A percentile compares a stretch with the other conserved stretches of the same genome.
These are phyloP conservation scores for Nyssa sinensis DNA, from an alignment of 148 eudicot species.

Conservation along the genomic window DNA sequence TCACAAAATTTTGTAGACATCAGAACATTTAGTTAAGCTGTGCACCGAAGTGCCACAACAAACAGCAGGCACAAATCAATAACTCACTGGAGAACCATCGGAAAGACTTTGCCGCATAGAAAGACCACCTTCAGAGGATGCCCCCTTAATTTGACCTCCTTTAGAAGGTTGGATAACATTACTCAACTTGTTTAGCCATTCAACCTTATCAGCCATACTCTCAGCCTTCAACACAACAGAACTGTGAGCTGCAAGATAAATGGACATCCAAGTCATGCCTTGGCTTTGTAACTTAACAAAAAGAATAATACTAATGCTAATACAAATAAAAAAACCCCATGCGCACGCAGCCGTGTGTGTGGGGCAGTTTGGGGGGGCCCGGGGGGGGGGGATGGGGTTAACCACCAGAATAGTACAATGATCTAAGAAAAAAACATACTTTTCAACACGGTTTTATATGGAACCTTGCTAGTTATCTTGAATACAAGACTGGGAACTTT, in stretches of 20 bases:
- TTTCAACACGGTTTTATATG: conserved; percentile 92
- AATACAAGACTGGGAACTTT: conserved; percentile 69
- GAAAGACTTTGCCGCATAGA: conserved; percentile 85
- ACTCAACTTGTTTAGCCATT: conserved; percentile 82
- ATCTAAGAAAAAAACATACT: conserved; percentile 31
- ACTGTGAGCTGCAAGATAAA: conserved; percentile 73
- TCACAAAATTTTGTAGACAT: too few relatives aligned
- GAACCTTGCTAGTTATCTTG: conserved; percentile 87
- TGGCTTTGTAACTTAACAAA: conserved; percentile 7
- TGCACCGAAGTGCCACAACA: too few relatives aligned
- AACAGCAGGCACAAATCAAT: too few relatives aligned
- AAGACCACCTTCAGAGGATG: conserved; percentile 54
- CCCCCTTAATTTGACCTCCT: conserved; percentile 66
- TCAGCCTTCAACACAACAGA: conserved; percentile 93
- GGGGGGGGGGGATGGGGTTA: too few relatives aligned
- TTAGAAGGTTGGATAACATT: conserved; percentile 62
- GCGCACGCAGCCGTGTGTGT: too few relatives aligned
- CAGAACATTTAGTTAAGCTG: too few relatives aligned
- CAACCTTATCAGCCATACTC: conserved; percentile 77
- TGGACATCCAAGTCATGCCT: conserved; percentile 11
- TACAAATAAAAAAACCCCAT: too few relatives aligned
- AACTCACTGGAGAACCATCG: conserved; percentile 92
- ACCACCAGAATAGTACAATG: neutral
- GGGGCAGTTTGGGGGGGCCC: too few relatives aligned
- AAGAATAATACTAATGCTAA: too few relatives aligned